Base-by-base conservation (phyloP, 1,284 basidiomycete genomes). In the Cutaneotrichosporon mucoides region DNA sequence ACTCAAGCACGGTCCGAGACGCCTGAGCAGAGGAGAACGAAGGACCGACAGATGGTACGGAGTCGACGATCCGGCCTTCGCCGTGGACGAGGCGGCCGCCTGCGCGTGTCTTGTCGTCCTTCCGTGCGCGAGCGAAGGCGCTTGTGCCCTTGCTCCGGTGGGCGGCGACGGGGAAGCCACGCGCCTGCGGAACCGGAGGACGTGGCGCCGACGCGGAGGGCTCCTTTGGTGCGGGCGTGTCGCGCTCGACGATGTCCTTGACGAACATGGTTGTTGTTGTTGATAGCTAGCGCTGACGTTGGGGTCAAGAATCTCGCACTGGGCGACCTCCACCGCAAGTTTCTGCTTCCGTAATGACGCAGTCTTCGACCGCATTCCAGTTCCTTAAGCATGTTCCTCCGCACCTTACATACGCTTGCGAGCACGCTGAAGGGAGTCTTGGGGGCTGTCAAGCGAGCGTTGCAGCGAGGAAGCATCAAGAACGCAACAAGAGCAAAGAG, bases 191-290 rank as follows among this genome's bases (percentile, higher is more conserved):
- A 11, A 61, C 52, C 11, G 65, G 66, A 0, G 66, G 65, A 5
- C 62, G 64, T 13, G 62, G 66, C 10, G 57, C 50, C 37, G 56
- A 33, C 34, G 24, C 24, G 24, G 24, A 24, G 24, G 24, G 56
- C 33, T 61, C 54, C 15, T 16, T 56, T n/a, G 59, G 61, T n/a
- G 55, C 57, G 8, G 57, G n/a, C 2, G 68, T 58, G 12, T 64
- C 58, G 9, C 65, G 61, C 51, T 71, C 69, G 24, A 71, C 63
- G 24, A 71, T 71, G 51, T 71, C 69, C 47, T 67, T 60, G 44
- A 70, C 64, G 10, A 71, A 59, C 69, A 71, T 71, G 15, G 37
- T 12, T 33, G 52, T 24, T n/a, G 37, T n/a, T 43, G 34, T 43
- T 45, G 52, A 5, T 15, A n/a, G 42, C 10, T 43, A 33, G 34